Conservation (phyloP, 2,329 filamentous ascomycete species). For the Alternaria incomplexa region DNA sequence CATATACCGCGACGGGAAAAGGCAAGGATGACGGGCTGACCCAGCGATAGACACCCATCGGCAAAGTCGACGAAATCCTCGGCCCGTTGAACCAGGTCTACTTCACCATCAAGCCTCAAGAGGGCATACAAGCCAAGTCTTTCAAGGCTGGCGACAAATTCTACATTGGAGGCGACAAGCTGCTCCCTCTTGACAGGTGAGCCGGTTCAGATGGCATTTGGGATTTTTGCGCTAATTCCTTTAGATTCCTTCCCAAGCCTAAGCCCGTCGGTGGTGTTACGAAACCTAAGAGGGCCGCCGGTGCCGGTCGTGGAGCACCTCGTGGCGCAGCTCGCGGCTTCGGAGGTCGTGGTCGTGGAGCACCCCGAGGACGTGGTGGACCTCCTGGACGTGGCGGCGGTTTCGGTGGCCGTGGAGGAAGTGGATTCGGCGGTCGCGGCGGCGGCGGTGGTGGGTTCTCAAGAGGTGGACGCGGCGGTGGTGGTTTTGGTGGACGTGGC, state of each 20-base stretch:
- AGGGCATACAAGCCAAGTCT: constrained; percentile 91
- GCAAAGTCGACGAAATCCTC: constrained; percentile 97
- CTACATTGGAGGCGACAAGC: constrained; percentile 93
- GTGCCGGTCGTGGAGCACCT: constrained; percentile 63
- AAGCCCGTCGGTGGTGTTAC: constrained; percentile 72
- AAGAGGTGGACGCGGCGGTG: constrained; percentile 28
- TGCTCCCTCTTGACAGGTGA: constrained; percentile 86
- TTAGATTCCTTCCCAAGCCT: constrained; percentile 87
- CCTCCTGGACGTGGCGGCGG: constrained; percentile 51
- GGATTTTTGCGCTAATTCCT: constrained; percentile 24
- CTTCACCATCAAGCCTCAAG: constrained; percentile 97
- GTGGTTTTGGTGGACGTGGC: constrained; percentile 33
- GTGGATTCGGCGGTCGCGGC: constrained; percentile 52
- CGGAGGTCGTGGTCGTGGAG: constrained; percentile 53
- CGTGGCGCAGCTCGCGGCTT: constrained; percentile 38
- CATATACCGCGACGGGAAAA: neutral
- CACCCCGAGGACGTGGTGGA: constrained; percentile 57
- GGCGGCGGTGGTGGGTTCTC: constrained; percentile 44
- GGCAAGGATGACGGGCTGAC: constrained; percentile 24
- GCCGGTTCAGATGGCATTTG: neutral
- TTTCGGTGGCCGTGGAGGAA: constrained; percentile 22
- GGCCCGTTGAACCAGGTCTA: constrained; percentile 97
- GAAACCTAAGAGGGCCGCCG: constrained; percentile 74
- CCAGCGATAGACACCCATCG: constrained; percentile 72
- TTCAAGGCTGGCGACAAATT: constrained; percentile 98